Evolutionary conservation across 495 filamentous ascomycete species (phyloP).

Genomic region (Cairneyella variabilis): DNA sequence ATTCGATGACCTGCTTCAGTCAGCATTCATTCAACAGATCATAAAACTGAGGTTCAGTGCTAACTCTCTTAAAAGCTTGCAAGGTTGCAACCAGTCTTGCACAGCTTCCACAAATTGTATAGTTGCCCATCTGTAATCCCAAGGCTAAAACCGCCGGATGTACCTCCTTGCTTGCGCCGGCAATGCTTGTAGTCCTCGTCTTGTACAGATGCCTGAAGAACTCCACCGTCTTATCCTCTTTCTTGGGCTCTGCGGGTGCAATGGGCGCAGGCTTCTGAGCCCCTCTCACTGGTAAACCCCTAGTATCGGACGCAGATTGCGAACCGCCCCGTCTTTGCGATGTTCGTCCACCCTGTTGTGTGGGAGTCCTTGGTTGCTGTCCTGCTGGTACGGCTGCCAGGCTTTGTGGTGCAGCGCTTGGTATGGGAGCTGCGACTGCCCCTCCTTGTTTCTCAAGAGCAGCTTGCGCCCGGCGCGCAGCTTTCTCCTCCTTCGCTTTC

Average conservation of each 20-base stretch:
- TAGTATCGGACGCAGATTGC: conserved; percentile 23
- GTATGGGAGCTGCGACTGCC: conserved; percentile 12
- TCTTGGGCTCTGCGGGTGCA: conserved; percentile 31
- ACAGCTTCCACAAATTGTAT: conserved; percentile 85
- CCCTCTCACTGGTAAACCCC: conserved; percentile 30
- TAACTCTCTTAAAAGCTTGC: conserved; percentile 81
- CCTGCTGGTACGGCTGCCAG: background rate
- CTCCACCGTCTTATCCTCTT: conserved; percentile 69
- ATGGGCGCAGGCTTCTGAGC: conserved; percentile 34
- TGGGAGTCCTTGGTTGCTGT: conserved; percentile 34
- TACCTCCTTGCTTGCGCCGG: conserved; percentile 80
- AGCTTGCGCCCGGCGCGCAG: conserved; percentile 63
- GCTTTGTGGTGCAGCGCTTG: background rate
- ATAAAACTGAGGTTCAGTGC: conserved; percentile 23
- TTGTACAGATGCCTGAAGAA: conserved; percentile 86
- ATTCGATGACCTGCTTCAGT: conserved; percentile 69
- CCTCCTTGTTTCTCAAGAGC: conserved; percentile 36
- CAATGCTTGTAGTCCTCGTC: conserved; percentile 65
- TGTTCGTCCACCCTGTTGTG: conserved; percentile 27
- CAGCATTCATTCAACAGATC: conserved; percentile 5
- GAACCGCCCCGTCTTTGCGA: conserved; percentile 31
- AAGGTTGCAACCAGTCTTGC: conserved; percentile 84
- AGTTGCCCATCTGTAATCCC: conserved; percentile 86
- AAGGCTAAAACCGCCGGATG: conserved; percentile 83
- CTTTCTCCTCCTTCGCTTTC: conserved; percentile 74